Base-by-base conservation (phyloP, 2,329 filamentous ascomycete species). In the Colletotrichum tabaci region DNA sequence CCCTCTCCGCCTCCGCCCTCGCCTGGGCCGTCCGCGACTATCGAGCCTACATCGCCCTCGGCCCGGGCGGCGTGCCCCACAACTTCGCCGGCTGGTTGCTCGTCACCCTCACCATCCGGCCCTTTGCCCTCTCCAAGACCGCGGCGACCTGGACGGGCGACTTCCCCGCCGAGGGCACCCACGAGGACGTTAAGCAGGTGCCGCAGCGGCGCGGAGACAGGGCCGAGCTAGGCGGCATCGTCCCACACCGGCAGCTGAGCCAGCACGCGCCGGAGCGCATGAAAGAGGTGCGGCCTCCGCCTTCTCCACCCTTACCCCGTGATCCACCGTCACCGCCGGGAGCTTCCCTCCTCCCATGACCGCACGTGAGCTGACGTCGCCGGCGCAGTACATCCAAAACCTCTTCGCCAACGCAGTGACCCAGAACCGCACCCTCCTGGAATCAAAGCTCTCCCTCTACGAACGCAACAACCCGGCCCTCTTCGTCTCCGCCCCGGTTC, bases 21-120 rank as follows among this genome's bases (percentile, higher is more conserved):
- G 30, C 26, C 53, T 72, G 65, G 65, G 46, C 65, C 16, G 38
- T 63, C 40, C 65, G 26, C 21, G 72, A 73, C 67, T 87, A 87
- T 77, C 77, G 74, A 4, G 79, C 77, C 58, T 87, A 78, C 75
- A 79, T 84, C 18, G 80, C 81, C 1, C 80, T 87, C 42, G 85
- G 85, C 16, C 80, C 79, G 4, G 84, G 85, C 67, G 85, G 85
- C 18, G 67, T 85, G 0, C 84, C 85, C 0, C 78, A 84, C 74
- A 84, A 85, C 66, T 38, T 81, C 38, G 42, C 77, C 23, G 85
- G 85, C 42, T 87, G 82, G 82, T 76, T 83, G 0, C 23, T 81
- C 35, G 64, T 72, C 23, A 66, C 68, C 5, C 21, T 73, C 21
- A 55, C 35, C 38, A 61, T 73, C 46, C 68, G 72, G 5, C 72